Evolutionary conservation across 129 eudicot species (phyloP).

Genomic region (Deinandra increscens): DNA sequence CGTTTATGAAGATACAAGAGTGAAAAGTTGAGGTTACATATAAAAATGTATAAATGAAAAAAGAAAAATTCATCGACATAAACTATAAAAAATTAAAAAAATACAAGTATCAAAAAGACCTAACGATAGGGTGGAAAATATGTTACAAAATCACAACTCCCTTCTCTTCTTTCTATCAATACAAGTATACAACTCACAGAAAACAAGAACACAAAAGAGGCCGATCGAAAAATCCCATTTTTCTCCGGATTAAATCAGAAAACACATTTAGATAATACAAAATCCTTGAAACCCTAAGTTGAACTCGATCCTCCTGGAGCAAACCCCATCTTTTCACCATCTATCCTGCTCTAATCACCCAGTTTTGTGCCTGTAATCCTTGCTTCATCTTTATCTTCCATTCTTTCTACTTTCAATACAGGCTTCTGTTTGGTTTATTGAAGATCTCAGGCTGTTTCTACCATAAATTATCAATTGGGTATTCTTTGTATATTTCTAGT

Average conservation of each 20-base stretch:
- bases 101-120: not conserved
- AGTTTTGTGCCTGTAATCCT: slow-evolving; percentile 10
- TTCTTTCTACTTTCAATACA: too few relatives aligned
- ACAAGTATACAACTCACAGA: not conserved
- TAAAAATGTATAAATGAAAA: too few relatives aligned
- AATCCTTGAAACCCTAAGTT: slow-evolving; percentile 8
- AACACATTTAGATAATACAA: not conserved
- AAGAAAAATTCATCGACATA: too few relatives aligned
- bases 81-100: too few relatives aligned
- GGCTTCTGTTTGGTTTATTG: too few relatives aligned
- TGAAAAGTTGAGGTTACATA: too few relatives aligned
- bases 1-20: too few relatives aligned
- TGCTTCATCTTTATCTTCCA: not conserved
- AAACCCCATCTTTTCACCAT: slow-evolving; percentile 6
- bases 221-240: slow-evolving; percentile 16
- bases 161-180: not conserved
- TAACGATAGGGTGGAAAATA: slow-evolving; percentile 20
- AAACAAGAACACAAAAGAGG: slow-evolving; percentile 9
- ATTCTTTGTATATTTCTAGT: not conserved
- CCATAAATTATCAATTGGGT: slow-evolving; percentile 23
- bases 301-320: not conserved
- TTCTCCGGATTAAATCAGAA: not conserved
- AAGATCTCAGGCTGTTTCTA: too few relatives aligned
- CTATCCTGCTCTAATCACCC: not conserved
- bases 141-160: slow-evolving; percentile 19